Base-by-base conservation (phyloP, 2,329 filamentous ascomycete species). In the Ceratocystis ficicola region DNA sequence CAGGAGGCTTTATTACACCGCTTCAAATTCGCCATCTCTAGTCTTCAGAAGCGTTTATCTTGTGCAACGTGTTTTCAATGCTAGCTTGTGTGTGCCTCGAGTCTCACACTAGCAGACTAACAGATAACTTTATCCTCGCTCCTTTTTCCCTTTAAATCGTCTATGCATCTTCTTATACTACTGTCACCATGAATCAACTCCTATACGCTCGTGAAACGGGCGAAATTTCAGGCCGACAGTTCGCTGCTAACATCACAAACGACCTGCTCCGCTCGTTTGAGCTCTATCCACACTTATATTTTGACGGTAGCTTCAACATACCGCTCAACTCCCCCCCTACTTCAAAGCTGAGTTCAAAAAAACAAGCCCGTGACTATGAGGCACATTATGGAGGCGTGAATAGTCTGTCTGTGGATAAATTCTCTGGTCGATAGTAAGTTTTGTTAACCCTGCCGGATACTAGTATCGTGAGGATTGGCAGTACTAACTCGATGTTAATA, bases 351-450 rank as follows among this genome's bases (percentile, higher is more conserved):
- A 6, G 8, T 8, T 48, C 17, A 4, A 41, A 32, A 60, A 6
- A 7, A 12, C 12, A 59, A 7, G 5, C 25, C 7, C 48, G n/a
- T n/a, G 28, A 44, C 15, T 20, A 25, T n/a, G 65, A 64, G 48
- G 89, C 90, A 1, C 91, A 96, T 74, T 81, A 83, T 65, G 83
- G 89, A 3, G 91, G 91, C 15, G 88, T 92, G 46, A 94, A 87
- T 72, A 84, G 87, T 48, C 77, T 96, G 50, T 85, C 88, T 0
- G 81, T 96, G 48, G 92, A 96, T 72, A 84, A 85, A 62, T 90
- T 94, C 72, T 89, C 94, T 69, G 90, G 89, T 2, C 80, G 85
- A 72, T 85, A 89, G 86, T 87, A 76, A 73, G 79, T 69, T 25
- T 68, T 50, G 10, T 20, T 20, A 62, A 66, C 25, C 60, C 44